These are phyloP conservation scores for Talaromyces piceae DNA, from an alignment of 2,329 filamentous ascomycete genomes.

Conservation along the genomic window DNA sequence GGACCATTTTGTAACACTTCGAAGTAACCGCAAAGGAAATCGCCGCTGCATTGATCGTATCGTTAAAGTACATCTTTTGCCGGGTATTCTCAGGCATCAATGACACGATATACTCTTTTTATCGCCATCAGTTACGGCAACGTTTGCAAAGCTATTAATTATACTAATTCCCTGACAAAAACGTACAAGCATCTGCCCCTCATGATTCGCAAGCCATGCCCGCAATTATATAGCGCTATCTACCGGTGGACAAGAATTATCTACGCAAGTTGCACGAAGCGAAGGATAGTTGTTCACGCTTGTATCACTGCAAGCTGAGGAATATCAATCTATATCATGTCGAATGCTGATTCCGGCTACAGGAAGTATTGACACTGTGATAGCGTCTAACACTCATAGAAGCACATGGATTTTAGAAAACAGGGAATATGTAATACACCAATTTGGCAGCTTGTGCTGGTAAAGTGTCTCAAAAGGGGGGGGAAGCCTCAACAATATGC, in stretches of 20 bases:
- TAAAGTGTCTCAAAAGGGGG: too few species aligned
- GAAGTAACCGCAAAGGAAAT: not conserved
- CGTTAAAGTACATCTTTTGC: not conserved
- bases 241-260: slow-evolving; percentile 4
- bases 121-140: slow-evolving; percentile 1
- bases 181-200: slow-evolving; percentile 8
- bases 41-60: not conserved
- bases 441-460: too few species aligned
- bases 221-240: slow-evolving; percentile 12
- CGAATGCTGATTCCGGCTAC: too few species aligned
- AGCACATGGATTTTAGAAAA: too few species aligned
- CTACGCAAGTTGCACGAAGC: slow-evolving; percentile 12
- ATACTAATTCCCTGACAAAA: not conserved
- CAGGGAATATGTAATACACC: too few species aligned
- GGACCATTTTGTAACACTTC: not conserved
- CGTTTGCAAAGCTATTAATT: too few species aligned
- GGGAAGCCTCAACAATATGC: too few species aligned
- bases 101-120: not conserved
- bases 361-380: too few species aligned
- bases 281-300: slow-evolving; percentile 5
- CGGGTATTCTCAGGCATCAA: not conserved
- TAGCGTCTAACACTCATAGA: not conserved
- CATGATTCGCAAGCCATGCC: slow-evolving; percentile 3
- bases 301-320: slow-evolving; percentile 11
- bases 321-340: too few species aligned